Conservation (phyloP, 2,329 filamentous ascomycete genomes). For the Capronia americana region DNA sequence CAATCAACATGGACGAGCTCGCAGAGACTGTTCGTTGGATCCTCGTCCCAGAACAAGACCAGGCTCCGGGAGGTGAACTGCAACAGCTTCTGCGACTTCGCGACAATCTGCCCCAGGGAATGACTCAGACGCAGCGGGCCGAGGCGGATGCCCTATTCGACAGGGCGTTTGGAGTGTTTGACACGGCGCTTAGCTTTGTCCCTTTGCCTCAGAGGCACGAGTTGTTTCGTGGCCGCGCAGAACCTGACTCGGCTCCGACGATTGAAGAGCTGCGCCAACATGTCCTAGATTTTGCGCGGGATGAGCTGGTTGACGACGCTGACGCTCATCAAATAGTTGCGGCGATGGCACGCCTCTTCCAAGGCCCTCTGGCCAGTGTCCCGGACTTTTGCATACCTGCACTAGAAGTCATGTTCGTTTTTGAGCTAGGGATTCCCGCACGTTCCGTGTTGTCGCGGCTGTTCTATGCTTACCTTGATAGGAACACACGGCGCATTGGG, state of each 20-base stretch:
- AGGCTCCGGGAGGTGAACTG: neutral
- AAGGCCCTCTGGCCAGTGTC: neutral
- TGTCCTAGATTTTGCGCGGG: neutral
- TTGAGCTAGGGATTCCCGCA: neutral
- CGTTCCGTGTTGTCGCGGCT: neutral
- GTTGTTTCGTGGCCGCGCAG: neutral
- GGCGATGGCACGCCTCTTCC: neutral
- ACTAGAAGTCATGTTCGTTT: neutral
- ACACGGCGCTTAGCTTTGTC: neutral
- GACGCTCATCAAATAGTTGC: neutral
- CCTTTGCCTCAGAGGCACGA: neutral
- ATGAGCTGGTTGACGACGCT: neutral
- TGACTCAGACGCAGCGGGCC: neutral
- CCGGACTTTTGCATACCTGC: neutral
- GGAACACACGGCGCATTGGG: too few relatives aligned
- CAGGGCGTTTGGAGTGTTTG: neutral
- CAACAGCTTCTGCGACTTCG: neutral
- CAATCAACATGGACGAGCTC: neutral
- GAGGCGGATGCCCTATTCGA: neutral
- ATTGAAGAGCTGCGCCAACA: neutral
- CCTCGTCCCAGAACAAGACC: neutral
- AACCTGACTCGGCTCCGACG: neutral
- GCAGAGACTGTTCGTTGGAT: neutral
- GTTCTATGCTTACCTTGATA: too few relatives aligned
- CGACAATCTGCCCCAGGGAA: neutral